A percentile compares a stretch with the other conserved stretches of the same genome.
Evolutionary conservation across 2,329 filamentous ascomycete genomes (phyloP).

Genomic region (Colletotrichum sp.): DNA sequence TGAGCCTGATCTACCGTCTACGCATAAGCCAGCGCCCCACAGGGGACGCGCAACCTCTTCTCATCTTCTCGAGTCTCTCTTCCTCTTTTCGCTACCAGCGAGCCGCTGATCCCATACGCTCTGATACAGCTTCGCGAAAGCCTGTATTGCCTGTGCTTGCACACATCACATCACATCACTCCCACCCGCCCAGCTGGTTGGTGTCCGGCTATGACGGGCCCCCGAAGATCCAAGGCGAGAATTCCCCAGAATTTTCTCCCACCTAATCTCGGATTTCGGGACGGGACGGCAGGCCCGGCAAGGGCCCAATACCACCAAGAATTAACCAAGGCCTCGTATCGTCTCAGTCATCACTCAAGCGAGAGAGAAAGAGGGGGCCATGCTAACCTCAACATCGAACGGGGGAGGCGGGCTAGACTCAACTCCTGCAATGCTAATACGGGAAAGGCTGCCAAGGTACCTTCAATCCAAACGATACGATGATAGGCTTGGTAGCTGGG

Average conservation of each 20-base stretch:
- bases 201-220: background rate
- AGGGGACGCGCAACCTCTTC: constrained; percentile 21
- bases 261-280: background rate
- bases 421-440: background rate
- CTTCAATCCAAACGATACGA: constrained; percentile 19
- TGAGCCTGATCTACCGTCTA: constrained; percentile 4
- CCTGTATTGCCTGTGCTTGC: constrained; percentile 11
- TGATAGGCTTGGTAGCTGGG: constrained; percentile 13
- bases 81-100: background rate
- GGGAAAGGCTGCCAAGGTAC: constrained; percentile 5
- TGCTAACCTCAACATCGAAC: background rate
- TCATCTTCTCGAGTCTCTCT: constrained; percentile 5
- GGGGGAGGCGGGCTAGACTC: background rate
- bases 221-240: background rate
- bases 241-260: background rate
- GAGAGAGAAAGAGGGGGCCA: background rate
- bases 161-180: background rate
- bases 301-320: background rate
- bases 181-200: background rate
- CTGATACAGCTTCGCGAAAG: constrained; percentile 19
- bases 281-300: background rate
- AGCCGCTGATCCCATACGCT: constrained; percentile 17
- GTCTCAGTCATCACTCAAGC: background rate
- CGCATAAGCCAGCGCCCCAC: constrained; percentile 21
- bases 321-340: background rate